Evolutionary conservation across 2,329 filamentous ascomycete genomes (phyloP).

Genomic region (Pseudogymnoascus sp.): DNA sequence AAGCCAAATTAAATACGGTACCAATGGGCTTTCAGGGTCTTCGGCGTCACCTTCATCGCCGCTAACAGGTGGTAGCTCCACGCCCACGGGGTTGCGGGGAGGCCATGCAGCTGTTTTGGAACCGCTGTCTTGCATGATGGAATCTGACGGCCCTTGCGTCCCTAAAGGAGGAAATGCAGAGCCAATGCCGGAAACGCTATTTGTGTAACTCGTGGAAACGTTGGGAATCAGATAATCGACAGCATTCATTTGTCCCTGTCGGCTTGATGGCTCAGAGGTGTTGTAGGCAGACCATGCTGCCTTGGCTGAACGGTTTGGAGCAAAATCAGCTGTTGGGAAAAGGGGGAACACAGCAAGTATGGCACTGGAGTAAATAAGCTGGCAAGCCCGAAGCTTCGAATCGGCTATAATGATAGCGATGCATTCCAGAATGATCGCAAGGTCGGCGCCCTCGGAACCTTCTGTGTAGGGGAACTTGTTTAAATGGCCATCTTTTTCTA

Average conservation of each 20-base stretch:
- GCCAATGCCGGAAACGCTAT: constrained; percentile 36
- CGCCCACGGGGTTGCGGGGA: constrained; percentile 13
- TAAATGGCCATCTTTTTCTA: constrained; percentile 44
- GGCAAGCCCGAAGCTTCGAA: constrained; percentile 69
- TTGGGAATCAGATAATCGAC: constrained; percentile 59
- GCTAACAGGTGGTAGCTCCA: neutral
- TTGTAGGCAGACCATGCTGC: constrained; percentile 47
- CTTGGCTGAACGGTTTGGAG: constrained; percentile 40
- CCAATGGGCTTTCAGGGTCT: constrained; percentile 60
- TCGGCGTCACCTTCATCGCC: constrained; percentile 37
- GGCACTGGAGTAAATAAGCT: constrained; percentile 60
- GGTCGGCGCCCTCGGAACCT: constrained; percentile 48
- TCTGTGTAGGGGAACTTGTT: constrained; percentile 51
- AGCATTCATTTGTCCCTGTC: constrained; percentile 39
- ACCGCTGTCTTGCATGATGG: constrained; percentile 15
- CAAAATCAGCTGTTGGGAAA: constrained; percentile 39
- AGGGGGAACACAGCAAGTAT: constrained; percentile 63
- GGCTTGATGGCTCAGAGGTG: constrained; percentile 37
- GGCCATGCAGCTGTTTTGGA: constrained; percentile 17
- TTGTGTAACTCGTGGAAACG: constrained; percentile 22
- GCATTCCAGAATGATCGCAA: constrained; percentile 68
- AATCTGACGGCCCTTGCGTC: constrained; percentile 3
- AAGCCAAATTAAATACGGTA: constrained; percentile 65
- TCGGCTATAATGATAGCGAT: constrained; percentile 68
- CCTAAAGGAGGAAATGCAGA: constrained; percentile 15